Evolutionary conservation across 495 filamentous ascomycete species (phyloP).

Genomic region (Staphylotrichum tortipilum): DNA sequence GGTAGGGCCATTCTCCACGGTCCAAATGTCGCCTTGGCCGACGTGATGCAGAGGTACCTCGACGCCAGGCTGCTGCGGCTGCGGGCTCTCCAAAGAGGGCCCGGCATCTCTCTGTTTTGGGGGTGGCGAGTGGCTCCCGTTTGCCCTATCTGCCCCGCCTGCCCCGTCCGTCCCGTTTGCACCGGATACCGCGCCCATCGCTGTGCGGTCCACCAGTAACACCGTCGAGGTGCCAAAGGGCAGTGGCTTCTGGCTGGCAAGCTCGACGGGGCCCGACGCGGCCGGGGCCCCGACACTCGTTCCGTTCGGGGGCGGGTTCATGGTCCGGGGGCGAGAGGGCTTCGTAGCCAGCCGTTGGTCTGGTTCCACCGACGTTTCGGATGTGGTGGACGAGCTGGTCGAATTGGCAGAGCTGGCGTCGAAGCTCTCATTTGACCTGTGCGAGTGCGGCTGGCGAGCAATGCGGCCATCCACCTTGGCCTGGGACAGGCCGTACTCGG

Average conservation of each 20-base stretch:
- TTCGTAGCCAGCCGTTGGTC: conserved; percentile 14
- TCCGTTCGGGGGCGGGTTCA: conserved; percentile 22
- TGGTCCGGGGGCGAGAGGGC: conserved; percentile 15
- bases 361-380: conserved; percentile 21
- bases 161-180: no score
- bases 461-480: conserved; percentile 24
- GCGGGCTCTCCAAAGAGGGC: not conserved
- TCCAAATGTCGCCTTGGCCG: conserved; percentile 23
- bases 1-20: conserved; percentile 21
- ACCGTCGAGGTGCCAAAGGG: conserved; percentile 13
- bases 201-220: conserved; percentile 20
- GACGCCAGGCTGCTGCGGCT: not conserved
- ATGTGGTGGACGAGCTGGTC: conserved; percentile 23
- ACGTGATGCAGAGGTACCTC: conserved; percentile 28
- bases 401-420: conserved; percentile 27
- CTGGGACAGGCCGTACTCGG: conserved; percentile 23
- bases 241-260: conserved; percentile 12
- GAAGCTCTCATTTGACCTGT: conserved; percentile 30
- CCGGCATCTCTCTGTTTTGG: conserved; percentile 10
- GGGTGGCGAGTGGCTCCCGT: conserved; percentile 1
- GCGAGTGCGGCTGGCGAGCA: conserved; percentile 22
- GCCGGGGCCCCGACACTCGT: conserved; percentile 10
- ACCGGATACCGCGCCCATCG: not conserved
- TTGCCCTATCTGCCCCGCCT: no score
- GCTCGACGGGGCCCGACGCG: conserved; percentile 3